These are phyloP conservation scores for Sherardia arvensis DNA, from an alignment of 257 asterid species.

Conservation along the genomic window DNA sequence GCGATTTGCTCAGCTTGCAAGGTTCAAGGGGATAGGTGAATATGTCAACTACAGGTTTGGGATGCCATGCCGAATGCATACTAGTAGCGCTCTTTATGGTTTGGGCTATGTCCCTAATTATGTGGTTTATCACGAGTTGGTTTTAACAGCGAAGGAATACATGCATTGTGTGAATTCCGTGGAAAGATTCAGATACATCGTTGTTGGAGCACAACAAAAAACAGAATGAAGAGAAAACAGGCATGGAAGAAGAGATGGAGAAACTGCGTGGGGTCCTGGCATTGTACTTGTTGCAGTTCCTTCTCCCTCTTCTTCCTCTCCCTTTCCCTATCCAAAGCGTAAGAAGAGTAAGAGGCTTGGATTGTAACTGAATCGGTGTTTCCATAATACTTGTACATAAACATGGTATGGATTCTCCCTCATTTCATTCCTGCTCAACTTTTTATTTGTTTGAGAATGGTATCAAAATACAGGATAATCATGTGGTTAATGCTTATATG, in stretches of 20 bases:
- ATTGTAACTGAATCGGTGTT: conserved; percentile 21
- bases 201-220: conserved; percentile 79
- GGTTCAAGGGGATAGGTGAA: conserved; percentile 77
- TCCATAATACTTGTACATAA: too few species aligned
- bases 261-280: conserved; percentile 52
- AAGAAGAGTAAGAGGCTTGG: conserved; percentile 40
- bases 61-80: conserved; percentile 92
- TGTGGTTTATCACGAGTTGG: conserved; percentile 79
- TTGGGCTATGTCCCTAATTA: conserved; percentile 87
- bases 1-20: conserved; percentile 92
- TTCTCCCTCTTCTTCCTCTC: too few species aligned
- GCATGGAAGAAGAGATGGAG: conserved; percentile 98
- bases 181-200: conserved; percentile 83
- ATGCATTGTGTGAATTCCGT: conserved; percentile 91
- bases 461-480: too few species aligned
- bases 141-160: conserved; percentile 78
- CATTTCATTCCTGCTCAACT: not conserved
- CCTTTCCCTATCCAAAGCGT: conserved; percentile 62
- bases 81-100: conserved; percentile 84
- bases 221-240: conserved; percentile 81
- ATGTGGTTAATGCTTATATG: too few species aligned
- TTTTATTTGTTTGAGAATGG: too few species aligned
- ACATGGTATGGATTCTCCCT: too few species aligned
- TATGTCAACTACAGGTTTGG: conserved; percentile 84
- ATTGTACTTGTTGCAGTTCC: too few species aligned